phyloP scores from a whole-genome alignment of 805 yeast genomes.

The Wickerhamiella allomyrinae region DNA sequence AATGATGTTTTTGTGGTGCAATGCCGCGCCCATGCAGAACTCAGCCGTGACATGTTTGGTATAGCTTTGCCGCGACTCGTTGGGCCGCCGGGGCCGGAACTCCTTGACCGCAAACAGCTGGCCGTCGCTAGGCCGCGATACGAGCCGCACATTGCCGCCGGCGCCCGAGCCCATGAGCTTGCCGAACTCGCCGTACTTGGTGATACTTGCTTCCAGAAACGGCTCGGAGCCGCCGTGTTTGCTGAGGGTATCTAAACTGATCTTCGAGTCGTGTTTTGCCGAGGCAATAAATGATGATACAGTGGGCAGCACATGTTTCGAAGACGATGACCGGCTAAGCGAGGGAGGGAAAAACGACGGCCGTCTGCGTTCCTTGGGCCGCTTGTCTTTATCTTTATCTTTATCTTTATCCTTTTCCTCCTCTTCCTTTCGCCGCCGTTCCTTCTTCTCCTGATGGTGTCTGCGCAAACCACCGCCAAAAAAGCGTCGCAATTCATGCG shows the following conservation, averaged over 20 bases:
- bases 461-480: slow-evolving; percentile 12
- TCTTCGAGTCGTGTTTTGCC: neutral
- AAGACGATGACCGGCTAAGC: neutral
- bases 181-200: slow-evolving; percentile 65
- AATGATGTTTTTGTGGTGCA: slow-evolving; percentile 67
- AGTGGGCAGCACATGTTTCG: neutral
- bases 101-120: slow-evolving; percentile 74
- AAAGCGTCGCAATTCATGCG: slow-evolving; percentile 16
- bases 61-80: slow-evolving; percentile 56
- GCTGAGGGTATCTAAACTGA: neutral
- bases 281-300: neutral
- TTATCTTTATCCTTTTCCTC: neutral
- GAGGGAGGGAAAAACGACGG: neutral
- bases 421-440: slow-evolving; percentile 1
- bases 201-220: slow-evolving; percentile 30
- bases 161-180: slow-evolving; percentile 81
- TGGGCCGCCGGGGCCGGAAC: slow-evolving; percentile 50
- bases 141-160: slow-evolving; percentile 80
- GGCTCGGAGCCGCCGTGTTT: slow-evolving; percentile 19
- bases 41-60: slow-evolving; percentile 69
- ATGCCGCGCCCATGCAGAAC: slow-evolving; percentile 63
- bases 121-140: slow-evolving; percentile 45
- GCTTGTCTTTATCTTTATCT: neutral
- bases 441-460: slow-evolving; percentile 1
- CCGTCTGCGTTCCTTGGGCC: neutral